Percentiles rank a stretch among this genome's conserved stretches.
These are phyloP conservation scores for Tylopilus intermedius DNA, from an alignment of 768 basidiomycete genomes.

Conservation along the genomic window DNA sequence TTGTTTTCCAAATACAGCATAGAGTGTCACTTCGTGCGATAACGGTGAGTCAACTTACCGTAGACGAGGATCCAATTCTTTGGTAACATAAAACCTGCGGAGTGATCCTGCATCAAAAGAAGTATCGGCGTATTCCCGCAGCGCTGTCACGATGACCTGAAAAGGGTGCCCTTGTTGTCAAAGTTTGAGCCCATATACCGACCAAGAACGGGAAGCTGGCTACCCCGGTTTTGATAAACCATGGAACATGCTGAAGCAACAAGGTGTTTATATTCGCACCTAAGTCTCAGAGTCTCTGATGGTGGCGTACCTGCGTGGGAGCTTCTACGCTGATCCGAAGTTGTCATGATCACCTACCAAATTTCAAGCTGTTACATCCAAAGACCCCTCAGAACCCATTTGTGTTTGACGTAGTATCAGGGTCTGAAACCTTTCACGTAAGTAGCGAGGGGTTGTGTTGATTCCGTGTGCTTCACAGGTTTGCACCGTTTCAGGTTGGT, in stretches of 20 bases:
- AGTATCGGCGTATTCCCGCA: neutral
- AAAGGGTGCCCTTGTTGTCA: neutral
- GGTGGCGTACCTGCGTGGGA: neutral
- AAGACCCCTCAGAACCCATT: neutral
- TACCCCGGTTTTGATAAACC: too few species aligned
- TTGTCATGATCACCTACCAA: neutral
- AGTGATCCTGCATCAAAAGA: neutral
- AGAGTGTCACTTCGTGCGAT: neutral
- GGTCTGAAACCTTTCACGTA: neutral
- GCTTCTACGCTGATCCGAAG: neutral
- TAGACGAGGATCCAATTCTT: neutral
- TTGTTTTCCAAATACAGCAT: neutral
- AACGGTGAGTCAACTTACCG: neutral
- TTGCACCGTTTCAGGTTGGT: too few species aligned
- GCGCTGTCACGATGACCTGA: neutral
- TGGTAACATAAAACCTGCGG: neutral
- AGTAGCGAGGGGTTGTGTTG: neutral
- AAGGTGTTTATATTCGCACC: too few species aligned
- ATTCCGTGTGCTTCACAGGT: neutral
- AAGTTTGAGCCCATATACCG: too few species aligned
- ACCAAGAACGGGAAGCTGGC: neutral
- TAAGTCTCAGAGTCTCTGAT: neutral
- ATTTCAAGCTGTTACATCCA: too few species aligned
- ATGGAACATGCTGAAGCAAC: too few species aligned
- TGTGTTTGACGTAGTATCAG: neutral